Conservation (phyloP, 306 rosid genomes). For the Vicia sativa region DNA sequence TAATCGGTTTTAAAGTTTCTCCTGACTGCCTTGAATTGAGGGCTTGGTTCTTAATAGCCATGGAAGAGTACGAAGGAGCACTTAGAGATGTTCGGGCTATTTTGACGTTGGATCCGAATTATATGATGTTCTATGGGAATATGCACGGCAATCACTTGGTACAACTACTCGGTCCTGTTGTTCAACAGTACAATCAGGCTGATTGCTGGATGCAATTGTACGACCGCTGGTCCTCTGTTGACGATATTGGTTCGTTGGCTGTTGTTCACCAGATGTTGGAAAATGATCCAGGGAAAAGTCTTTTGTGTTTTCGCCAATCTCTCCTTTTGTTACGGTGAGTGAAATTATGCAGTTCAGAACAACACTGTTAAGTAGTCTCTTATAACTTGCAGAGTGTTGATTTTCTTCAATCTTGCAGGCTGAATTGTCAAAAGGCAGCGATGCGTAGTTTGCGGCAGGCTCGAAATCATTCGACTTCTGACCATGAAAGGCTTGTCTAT, state of each 20-base stretch:
- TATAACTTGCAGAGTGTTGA: constrained; percentile 17
- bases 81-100: constrained; percentile 82
- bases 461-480: constrained; percentile 71
- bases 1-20: constrained; percentile 73
- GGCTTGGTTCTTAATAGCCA: constrained; percentile 80
- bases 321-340: constrained; percentile 78
- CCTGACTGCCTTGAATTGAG: constrained; percentile 88
- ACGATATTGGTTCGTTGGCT: constrained; percentile 89
- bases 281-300: constrained; percentile 86
- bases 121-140: constrained; percentile 72
- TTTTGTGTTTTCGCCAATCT: constrained; percentile 84
- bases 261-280: constrained; percentile 87
- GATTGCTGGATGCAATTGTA: constrained; percentile 96
- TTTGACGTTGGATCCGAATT: constrained; percentile 78
- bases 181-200: constrained; percentile 73
- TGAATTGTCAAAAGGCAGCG: constrained; percentile 90
- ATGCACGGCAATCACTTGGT: constrained; percentile 71
- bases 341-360: no score
- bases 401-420: constrained; percentile 55
- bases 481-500: constrained; percentile 81
- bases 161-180: constrained; percentile 69
- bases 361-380: neutral
- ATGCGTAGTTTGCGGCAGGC: constrained; percentile 86
- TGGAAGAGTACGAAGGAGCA: constrained; percentile 77
- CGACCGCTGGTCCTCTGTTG: constrained; percentile 91